These are phyloP conservation scores for Dactylella cylindrospora DNA, from an alignment of 2,329 filamentous ascomycete species.

Conservation along the genomic window DNA sequence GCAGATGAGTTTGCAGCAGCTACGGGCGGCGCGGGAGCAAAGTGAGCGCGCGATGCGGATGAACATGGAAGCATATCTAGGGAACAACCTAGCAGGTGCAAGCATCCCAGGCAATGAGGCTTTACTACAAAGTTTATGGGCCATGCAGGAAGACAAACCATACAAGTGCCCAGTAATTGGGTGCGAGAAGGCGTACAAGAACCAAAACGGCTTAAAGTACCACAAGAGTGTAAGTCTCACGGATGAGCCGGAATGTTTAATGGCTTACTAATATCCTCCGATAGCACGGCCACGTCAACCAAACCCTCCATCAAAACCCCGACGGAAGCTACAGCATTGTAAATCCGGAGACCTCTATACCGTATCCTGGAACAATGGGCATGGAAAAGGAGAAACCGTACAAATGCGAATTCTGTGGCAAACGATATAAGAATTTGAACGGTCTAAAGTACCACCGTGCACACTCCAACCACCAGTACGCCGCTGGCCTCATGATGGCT, in stretches of 20 bases:
- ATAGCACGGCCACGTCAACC: slow-evolving; percentile 86
- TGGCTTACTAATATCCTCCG: slow-evolving; percentile 37
- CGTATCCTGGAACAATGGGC: slow-evolving; percentile 93
- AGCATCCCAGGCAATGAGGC: slow-evolving; percentile 45
- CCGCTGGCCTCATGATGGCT: slow-evolving; percentile 44
- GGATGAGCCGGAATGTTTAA: background rate
- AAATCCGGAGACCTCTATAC: slow-evolving; percentile 88
- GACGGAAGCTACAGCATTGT: slow-evolving; percentile 98
- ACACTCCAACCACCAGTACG: slow-evolving; percentile 52
- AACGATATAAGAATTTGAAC: slow-evolving; percentile 98
- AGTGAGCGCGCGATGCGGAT: slow-evolving; percentile 51
- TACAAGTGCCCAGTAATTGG: slow-evolving; percentile 98
- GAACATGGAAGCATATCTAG: slow-evolving; percentile 38
- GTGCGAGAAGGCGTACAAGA: slow-evolving; percentile 99
- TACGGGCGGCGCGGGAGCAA: slow-evolving; percentile 53
- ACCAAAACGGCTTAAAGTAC: slow-evolving; percentile 97
- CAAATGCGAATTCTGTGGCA: slow-evolving; percentile 93
- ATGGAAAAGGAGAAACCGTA: slow-evolving; percentile 99
- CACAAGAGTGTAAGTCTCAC: slow-evolving; percentile 64
- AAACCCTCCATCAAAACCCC: slow-evolving; percentile 92
- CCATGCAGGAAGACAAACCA: slow-evolving; percentile 90
- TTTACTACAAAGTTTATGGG: slow-evolving; percentile 52
- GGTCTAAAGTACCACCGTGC: slow-evolving; percentile 81
- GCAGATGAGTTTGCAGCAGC: slow-evolving; percentile 65
- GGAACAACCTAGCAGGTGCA: slow-evolving; percentile 50